Evolutionary conservation across 1,284 basidiomycete species (phyloP), one percentile per base, ranked within the genome.

Genomic region (Golubevia pallescens): DNA sequence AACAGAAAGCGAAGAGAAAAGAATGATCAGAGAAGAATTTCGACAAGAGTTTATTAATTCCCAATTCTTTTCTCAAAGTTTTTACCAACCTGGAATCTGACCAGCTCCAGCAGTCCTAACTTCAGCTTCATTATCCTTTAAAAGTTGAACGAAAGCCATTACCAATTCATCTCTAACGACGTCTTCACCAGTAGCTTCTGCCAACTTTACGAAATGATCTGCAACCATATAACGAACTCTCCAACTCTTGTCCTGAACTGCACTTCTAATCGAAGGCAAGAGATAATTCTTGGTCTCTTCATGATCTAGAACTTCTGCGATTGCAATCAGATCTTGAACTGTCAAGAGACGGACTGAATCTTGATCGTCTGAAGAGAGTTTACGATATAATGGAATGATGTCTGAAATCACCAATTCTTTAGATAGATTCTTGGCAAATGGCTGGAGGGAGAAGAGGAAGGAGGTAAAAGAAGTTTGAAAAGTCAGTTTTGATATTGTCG

Each of bases 111-210:
- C 97, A 57, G 95, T 98, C 71, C 96, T 90, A 62, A 99, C 97
- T 87, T 99, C 97, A 21, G 97, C 97, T 87, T 99, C 97, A 81
- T 97, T 97, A 85, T 99, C 97, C 87, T 97, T 98, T 80, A 99
- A 88, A 58, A 99, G 89, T 67, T 93, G 92, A 2, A 98, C 94
- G 85, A 93, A 99, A 69, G 97, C 94, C 58, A 90, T 90, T 68
- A 97, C 94, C 65, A 99, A 88, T 85, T 99, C 97, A 76, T 98
- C 96, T 71, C 94, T 90, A 59, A 98, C 93, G 65, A 99, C 90
- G 60, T 95, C 94, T 73, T 90, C 88, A 13, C 95, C 95, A 34
- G 97, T 93, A 14, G 93, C 92, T 81, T 95, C 92, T 1, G 97
- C 95, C 51, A 99, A 90, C 89, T 95, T 93, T 72, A 99, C 97